A percentile compares a stretch with the other conserved stretches of the same genome.
phyloP scores from a whole-genome alignment of 2,329 filamentous ascomycete species.

The Pyrenophora graminea region DNA sequence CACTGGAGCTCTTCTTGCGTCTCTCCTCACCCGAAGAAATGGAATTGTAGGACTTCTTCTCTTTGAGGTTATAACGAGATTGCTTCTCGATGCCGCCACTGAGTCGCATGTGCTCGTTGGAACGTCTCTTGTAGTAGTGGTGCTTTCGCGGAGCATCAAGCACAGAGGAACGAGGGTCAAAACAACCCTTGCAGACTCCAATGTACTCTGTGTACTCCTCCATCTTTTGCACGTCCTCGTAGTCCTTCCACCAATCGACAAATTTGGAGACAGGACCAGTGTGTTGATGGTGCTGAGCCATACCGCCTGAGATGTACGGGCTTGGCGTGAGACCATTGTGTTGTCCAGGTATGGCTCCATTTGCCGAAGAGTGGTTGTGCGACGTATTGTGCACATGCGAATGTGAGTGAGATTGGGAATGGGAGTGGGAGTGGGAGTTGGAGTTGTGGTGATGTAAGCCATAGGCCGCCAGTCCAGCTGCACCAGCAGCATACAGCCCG shows the following conservation, averaged over 20 bases:
- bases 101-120: slow-evolving; percentile 49
- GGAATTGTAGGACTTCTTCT: slow-evolving; percentile 40
- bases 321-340: slow-evolving; percentile 26
- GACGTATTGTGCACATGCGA: slow-evolving; percentile 23
- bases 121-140: slow-evolving; percentile 55
- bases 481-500: slow-evolving; percentile 53
- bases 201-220: slow-evolving; percentile 71
- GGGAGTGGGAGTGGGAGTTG: slow-evolving; percentile 36
- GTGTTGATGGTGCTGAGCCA: slow-evolving; percentile 57
- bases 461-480: slow-evolving; percentile 54
- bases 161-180: slow-evolving; percentile 62
- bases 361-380: slow-evolving; percentile 35
- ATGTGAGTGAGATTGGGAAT: slow-evolving; percentile 28
- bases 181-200: slow-evolving; percentile 68
- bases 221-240: slow-evolving; percentile 67
- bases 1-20: slow-evolving; percentile 49
- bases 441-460: slow-evolving; percentile 49
- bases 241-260: slow-evolving; percentile 65
- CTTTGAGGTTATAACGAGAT: slow-evolving; percentile 55
- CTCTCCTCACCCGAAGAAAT: slow-evolving; percentile 38
- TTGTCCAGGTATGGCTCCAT: slow-evolving; percentile 36
- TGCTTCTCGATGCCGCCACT: slow-evolving; percentile 62
- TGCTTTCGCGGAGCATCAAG: slow-evolving; percentile 65
- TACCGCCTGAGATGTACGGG: slow-evolving; percentile 38
- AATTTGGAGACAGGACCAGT: slow-evolving; percentile 61